Conservation (phyloP, 1,284 basidiomycete genomes). For the Inonotus hispidus region DNA sequence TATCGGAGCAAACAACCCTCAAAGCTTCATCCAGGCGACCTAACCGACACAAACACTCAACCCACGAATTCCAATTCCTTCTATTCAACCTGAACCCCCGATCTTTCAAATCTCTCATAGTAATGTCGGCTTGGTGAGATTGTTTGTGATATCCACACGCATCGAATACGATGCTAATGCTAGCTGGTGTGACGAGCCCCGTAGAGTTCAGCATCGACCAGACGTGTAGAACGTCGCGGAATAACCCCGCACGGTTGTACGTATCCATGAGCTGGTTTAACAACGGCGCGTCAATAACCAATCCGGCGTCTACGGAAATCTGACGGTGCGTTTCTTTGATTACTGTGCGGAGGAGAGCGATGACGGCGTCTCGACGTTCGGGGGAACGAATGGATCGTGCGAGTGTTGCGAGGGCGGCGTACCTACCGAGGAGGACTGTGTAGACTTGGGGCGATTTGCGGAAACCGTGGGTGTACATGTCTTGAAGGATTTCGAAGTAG, state of each 20-base stretch:
- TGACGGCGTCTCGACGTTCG: background rate
- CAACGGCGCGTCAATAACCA: conserved; percentile 71
- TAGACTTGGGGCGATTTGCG: conserved; percentile 60
- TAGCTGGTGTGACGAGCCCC: conserved; percentile 53
- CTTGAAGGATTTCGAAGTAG: conserved; percentile 75
- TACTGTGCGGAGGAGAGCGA: conserved; percentile 17
- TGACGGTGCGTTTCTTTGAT: conserved; percentile 74
- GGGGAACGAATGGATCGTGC: conserved; percentile 25
- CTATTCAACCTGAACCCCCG: conserved; percentile 50
- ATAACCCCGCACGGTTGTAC: conserved; percentile 73
- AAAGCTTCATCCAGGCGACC: conserved; percentile 65
- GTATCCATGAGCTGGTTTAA: conserved; percentile 90
- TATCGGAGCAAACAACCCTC: conserved; percentile 58
- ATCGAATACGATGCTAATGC: conserved; percentile 81
- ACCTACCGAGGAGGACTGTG: conserved; percentile 60
- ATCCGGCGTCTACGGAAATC: conserved; percentile 69
- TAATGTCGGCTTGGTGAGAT: conserved; percentile 44
- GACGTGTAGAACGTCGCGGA: conserved; percentile 65
- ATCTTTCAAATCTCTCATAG: conserved; percentile 46
- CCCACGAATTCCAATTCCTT: conserved; percentile 72
- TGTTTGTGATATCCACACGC: conserved; percentile 65
- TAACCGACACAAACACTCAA: conserved; percentile 84
- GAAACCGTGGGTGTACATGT: conserved; percentile 72
- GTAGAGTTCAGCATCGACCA: conserved; percentile 76
- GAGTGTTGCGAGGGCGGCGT: conserved; percentile 41